Conservation (phyloP, 1,284 basidiomycete genomes). For the Microbotryomycetes sp. region DNA sequence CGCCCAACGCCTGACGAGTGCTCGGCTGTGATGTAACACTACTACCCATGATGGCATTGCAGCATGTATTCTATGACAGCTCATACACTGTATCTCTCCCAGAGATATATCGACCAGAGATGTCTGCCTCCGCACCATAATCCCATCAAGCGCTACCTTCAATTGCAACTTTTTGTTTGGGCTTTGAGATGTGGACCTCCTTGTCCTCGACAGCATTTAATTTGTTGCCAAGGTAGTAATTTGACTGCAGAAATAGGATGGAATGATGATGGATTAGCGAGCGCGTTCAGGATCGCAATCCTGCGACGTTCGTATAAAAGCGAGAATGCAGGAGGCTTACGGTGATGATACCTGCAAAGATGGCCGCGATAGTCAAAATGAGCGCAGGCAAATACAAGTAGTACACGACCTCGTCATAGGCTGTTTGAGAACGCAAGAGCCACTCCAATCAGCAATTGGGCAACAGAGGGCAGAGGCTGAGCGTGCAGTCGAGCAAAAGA, state of each 20-base stretch:
- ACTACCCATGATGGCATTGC: no score
- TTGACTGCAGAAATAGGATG: not conserved
- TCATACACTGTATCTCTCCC: no score
- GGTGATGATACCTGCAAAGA: slow-evolving; percentile 24
- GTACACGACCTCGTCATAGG: slow-evolving; percentile 13
- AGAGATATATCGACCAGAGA: no score
- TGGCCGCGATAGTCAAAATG: slow-evolving; percentile 28
- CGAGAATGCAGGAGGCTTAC: slow-evolving; percentile 1
- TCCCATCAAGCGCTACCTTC: no score
- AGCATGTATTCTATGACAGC: no score
- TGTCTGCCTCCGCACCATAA: no score
- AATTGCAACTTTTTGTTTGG: no score
- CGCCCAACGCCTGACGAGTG: no score
- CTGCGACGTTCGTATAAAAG: no score
- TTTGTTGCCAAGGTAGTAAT: not conserved
- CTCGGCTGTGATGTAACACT: no score
- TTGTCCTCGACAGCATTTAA: not conserved
- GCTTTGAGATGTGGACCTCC: no score
- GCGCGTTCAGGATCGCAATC: not conserved
- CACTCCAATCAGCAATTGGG: not conserved
- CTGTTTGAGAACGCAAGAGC: not conserved
- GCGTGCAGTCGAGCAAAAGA: slow-evolving; percentile 15
- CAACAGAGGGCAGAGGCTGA: not conserved
- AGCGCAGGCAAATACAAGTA: slow-evolving; percentile 28
- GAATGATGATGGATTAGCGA: not conserved